A percentile compares a stretch with the other conserved stretches of the same genome.
Conservation (phyloP, 1,139 yeast genomes). For the Lodderomyces elongisporus region DNA sequence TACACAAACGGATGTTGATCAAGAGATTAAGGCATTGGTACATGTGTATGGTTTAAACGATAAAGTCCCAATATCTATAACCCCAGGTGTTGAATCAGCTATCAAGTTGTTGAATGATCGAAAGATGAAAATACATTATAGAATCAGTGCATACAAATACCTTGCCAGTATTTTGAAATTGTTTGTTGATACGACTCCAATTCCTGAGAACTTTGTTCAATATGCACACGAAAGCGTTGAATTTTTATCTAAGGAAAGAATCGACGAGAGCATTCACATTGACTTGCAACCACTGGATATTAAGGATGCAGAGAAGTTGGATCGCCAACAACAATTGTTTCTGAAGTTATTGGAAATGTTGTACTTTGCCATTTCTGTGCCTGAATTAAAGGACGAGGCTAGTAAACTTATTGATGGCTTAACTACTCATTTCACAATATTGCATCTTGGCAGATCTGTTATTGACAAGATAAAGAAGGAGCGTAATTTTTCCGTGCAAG, state of each 20-base stretch:
- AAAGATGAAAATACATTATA: conserved; percentile 59
- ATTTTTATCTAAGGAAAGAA: conserved; percentile 43
- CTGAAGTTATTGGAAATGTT: conserved; percentile 61
- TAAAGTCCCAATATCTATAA: conserved; percentile 63
- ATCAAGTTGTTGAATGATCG: conserved; percentile 62
- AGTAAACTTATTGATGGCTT: conserved; percentile 55
- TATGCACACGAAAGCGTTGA: conserved; percentile 43
- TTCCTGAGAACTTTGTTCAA: conserved; percentile 53
- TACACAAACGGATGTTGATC: conserved; percentile 54
- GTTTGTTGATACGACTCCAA: conserved; percentile 59
- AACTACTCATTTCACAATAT: conserved; percentile 72
- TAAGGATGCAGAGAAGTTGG: conserved; percentile 46
- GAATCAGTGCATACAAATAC: conserved; percentile 73
- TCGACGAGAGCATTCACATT: conserved; percentile 24
- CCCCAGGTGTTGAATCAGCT: conserved; percentile 82
- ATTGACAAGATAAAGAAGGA: conserved; percentile 66
- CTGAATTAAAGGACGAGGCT: conserved; percentile 72
- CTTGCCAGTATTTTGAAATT: conserved; percentile 62
- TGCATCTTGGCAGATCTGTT: conserved; percentile 71
- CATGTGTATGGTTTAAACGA: conserved; percentile 63
- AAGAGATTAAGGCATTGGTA: conserved; percentile 65
- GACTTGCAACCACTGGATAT: conserved; percentile 40
- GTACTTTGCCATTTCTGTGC: conserved; percentile 70
- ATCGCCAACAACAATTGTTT: conserved; percentile 57
- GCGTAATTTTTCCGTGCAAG: conserved; percentile 68